These are phyloP conservation scores for Teratosphaeria gauchensis DNA, from an alignment of 2,329 filamentous ascomycete species.

Conservation along the genomic window DNA sequence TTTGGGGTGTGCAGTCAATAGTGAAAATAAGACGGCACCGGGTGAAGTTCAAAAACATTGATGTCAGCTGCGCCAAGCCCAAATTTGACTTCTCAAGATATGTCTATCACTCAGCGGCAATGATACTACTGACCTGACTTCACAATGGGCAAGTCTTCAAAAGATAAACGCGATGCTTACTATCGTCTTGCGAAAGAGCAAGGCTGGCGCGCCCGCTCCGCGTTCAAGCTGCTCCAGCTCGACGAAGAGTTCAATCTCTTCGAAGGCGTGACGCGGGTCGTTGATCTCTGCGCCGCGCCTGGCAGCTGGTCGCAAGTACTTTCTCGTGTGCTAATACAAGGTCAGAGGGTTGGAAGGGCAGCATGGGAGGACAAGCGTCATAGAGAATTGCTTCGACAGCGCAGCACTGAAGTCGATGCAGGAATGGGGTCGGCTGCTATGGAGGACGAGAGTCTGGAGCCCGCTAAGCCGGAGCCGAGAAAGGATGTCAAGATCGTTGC, in stretches of 20 bases:
- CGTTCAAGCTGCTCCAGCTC: conserved; percentile 93
- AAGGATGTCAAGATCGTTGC: conserved; percentile 79
- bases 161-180: conserved; percentile 97
- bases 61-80: too few relatives aligned
- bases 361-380: conserved; percentile 82
- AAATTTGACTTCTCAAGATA: too few relatives aligned
- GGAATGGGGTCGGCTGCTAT: background rate
- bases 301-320: conserved; percentile 97
- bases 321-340: conserved; percentile 84
- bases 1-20: too few relatives aligned
- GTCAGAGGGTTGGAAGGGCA: conserved; percentile 75
- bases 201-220: conserved; percentile 91
- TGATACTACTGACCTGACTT: too few relatives aligned
- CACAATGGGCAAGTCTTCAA: conserved; percentile 65
- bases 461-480: conserved; percentile 9
- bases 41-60: too few relatives aligned
- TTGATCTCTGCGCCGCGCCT: conserved; percentile 90
- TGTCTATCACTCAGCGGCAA: too few relatives aligned
- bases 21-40: too few relatives aligned
- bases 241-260: conserved; percentile 96
- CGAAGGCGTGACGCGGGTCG: conserved; percentile 77
- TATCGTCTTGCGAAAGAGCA: conserved; percentile 97
- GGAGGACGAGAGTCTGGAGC: background rate
- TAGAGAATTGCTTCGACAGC: conserved; percentile 25
- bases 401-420: background rate